Percentiles rank a stretch among this genome's conserved stretches.
Conservation (phyloP, 768 basidiomycete species). For the Agrocybe praecox region DNA sequence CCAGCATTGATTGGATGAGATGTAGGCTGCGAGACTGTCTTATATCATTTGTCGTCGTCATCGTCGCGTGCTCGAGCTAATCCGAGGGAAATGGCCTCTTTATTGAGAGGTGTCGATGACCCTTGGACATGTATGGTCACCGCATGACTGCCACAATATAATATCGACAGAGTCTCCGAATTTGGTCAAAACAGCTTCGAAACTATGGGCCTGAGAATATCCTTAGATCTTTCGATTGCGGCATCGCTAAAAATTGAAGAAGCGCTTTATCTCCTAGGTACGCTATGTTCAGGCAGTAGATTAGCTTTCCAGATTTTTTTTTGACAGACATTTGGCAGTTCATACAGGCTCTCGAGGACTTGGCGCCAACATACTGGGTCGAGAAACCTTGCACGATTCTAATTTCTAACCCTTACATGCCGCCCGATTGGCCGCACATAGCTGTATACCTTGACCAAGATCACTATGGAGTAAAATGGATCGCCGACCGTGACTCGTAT, state of each 20-base stretch:
- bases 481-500: no score
- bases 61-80: conserved; percentile 22
- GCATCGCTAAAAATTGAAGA: conserved; percentile 24
- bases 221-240: conserved; percentile 25
- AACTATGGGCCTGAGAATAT: conserved; percentile 37
- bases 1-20: conserved; percentile 42
- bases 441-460: no score
- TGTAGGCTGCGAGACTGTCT: conserved; percentile 39
- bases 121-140: conserved; percentile 35
- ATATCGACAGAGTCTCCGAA: conserved; percentile 26
- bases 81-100: conserved; percentile 30
- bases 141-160: conserved; percentile 35
- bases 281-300: not conserved
- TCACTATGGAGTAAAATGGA: no score
- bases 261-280: conserved; percentile 33
- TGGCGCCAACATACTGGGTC: not conserved
- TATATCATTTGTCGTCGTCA: conserved; percentile 30
- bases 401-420: no score
- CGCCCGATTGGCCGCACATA: no score
- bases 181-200: conserved; percentile 33
- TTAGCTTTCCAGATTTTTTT: not conserved
- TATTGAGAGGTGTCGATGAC: conserved; percentile 34
- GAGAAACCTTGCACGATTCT: not conserved
- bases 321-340: conserved; percentile 20
- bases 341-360: conserved; percentile 39